phyloP scores from a whole-genome alignment of 1,284 basidiomycete species.

The Rhodofomes roseus region DNA sequence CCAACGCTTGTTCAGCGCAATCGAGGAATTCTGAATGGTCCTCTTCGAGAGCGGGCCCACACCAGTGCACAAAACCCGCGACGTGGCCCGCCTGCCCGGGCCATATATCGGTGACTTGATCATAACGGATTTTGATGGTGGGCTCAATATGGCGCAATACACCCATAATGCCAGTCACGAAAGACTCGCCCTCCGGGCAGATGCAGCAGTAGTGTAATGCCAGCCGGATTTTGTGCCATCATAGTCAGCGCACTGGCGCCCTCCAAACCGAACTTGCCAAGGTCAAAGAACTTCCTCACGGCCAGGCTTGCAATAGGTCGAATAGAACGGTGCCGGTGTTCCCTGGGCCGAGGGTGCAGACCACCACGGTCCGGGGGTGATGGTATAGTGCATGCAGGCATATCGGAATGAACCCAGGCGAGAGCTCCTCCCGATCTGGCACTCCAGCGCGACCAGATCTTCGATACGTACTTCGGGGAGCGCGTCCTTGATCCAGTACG shows the following conservation, averaged over 20 bases:
- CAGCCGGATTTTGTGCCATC: too few relatives aligned
- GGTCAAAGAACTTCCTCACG: too few relatives aligned
- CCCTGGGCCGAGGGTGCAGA: too few relatives aligned
- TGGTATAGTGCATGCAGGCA: neutral
- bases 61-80: neutral
- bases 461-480: neutral
- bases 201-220: too few relatives aligned
- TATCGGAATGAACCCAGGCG: neutral
- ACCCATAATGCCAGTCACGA: neutral
- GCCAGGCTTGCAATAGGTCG: too few relatives aligned
- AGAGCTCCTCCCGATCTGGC: neutral
- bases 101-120: neutral
- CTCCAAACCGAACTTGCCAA: too few relatives aligned
- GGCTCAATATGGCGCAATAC: neutral
- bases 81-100: neutral
- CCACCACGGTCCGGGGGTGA: neutral
- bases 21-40: too few relatives aligned
- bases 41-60: neutral
- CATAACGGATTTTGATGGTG: neutral
- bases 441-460: neutral
- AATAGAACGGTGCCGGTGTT: too few relatives aligned
- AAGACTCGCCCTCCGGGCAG: too few relatives aligned
- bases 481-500: neutral
- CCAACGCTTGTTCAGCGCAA: too few relatives aligned
- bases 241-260: too few relatives aligned